Evolutionary conservation across 495 filamentous ascomycete genomes (phyloP).

Genomic region (Bathelium albidoporum): DNA sequence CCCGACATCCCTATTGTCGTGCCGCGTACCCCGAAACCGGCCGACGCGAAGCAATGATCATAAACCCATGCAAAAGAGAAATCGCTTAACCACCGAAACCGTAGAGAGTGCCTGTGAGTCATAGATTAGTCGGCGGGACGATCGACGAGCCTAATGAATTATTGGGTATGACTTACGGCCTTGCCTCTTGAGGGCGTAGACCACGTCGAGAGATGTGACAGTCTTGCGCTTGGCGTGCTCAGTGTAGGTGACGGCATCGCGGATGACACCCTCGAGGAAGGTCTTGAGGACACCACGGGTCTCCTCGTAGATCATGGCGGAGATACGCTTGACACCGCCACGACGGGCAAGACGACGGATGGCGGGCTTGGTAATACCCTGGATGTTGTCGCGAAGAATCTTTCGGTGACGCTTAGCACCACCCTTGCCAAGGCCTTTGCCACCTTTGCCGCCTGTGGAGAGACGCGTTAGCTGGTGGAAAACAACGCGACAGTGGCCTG

Average conservation of each 20-base stretch:
- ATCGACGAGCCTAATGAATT: neutral
- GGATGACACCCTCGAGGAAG: slow-evolving; percentile 99
- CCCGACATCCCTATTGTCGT: neutral
- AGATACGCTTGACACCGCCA: slow-evolving; percentile 80
- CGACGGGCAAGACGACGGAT: slow-evolving; percentile 91
- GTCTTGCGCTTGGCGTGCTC: slow-evolving; percentile 99
- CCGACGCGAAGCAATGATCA: neutral
- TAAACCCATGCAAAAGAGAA: slow-evolving; percentile 14
- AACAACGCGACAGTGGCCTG: slow-evolving; percentile 8
- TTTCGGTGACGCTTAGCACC: slow-evolving; percentile 58
- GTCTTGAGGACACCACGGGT: slow-evolving; percentile 99
- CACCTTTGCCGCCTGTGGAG: slow-evolving; percentile 38
- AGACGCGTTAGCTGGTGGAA: slow-evolving; percentile 20
- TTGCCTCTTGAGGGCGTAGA: slow-evolving; percentile 96
- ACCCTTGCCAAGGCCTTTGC: slow-evolving; percentile 41
- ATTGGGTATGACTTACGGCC: slow-evolving; percentile 51
- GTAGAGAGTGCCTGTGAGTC: slow-evolving; percentile 39
- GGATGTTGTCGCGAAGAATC: slow-evolving; percentile 49
- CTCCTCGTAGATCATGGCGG: slow-evolving; percentile 99
- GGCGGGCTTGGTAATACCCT: slow-evolving; percentile 99
- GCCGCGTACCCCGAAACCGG: slow-evolving; percentile 3
- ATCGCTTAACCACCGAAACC: slow-evolving; percentile 86
- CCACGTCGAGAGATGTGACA: slow-evolving; percentile 90
- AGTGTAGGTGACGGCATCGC: slow-evolving; percentile 62
- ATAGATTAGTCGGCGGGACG: slow-evolving; percentile 7